These are phyloP conservation scores for Dryas integrifolia DNA, from an alignment of 331 rosid genomes.

Conservation along the genomic window DNA sequence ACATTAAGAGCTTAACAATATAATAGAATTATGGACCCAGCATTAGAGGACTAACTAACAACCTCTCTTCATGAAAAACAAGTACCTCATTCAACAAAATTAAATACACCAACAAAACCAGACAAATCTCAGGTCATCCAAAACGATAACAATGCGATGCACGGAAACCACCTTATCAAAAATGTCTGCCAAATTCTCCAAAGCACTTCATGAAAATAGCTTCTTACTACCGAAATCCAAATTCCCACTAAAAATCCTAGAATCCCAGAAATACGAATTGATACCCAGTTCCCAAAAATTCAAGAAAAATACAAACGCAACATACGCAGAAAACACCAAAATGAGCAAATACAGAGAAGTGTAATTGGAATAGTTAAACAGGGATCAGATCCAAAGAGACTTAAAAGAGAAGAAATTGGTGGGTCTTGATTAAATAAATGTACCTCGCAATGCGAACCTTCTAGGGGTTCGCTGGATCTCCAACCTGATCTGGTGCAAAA, in stretches of 20 bases:
- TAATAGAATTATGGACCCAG: not conserved
- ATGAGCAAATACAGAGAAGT: conserved; percentile 4
- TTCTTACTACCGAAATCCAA: conserved; percentile 11
- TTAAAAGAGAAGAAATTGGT: conserved; percentile 7
- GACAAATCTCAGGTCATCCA: not conserved
- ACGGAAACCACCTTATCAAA: not conserved
- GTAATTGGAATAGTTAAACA: not conserved
- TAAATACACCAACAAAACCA: not conserved
- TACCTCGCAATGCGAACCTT: conserved; percentile 35
- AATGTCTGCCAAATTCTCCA: not conserved
- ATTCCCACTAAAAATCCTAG: not conserved
- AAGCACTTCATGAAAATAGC: conserved; percentile 6
- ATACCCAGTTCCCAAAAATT: conserved; percentile 6
- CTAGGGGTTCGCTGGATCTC: conserved; percentile 44
- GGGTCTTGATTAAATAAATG: conserved; percentile 7
- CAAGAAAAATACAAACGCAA: not conserved
- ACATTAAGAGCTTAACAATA: not conserved
- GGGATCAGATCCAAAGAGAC: conserved; percentile 31
- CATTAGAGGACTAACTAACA: not conserved
- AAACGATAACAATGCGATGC: not conserved
- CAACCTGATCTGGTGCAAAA: conserved; percentile 36
- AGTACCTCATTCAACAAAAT: conserved; percentile 1
- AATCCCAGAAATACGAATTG: conserved; percentile 12
- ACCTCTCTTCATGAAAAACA: not conserved
- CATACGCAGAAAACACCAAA: conserved; percentile 9